Conservation (phyloP, 371 early-diverging fungal species). For the Thermomucor indicae-seudaticae region DNA sequence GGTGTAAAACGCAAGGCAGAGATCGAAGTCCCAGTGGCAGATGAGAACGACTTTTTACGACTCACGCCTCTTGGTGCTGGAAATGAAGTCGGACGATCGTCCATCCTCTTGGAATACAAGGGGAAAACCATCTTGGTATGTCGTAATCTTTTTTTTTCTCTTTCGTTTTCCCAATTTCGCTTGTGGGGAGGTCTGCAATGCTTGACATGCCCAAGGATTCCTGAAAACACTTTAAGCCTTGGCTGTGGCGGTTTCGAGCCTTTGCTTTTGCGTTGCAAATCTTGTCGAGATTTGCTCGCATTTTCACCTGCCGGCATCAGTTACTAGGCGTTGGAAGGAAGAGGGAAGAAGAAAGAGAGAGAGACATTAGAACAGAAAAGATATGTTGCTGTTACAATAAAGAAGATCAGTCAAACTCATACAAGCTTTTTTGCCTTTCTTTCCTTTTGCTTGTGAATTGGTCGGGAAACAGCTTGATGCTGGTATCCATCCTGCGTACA, state of each 20-base stretch:
- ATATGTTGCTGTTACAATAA: constrained; percentile 1
- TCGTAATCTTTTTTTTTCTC: constrained; percentile 4
- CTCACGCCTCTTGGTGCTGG: constrained; percentile 99
- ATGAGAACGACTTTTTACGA: constrained; percentile 67
- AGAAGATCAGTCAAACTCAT: constrained; percentile 6
- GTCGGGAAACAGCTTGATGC: constrained; percentile 83
- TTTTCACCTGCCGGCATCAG: too few relatives aligned
- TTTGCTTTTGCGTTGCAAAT: too few relatives aligned
- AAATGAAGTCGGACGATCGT: constrained; percentile 99
- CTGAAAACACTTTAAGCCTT: too few relatives aligned
- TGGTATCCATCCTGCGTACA: constrained; percentile 98
- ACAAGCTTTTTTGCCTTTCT: constrained; percentile 6
- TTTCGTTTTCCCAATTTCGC: background rate
- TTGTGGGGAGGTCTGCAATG: too few relatives aligned
- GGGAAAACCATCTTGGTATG: constrained; percentile 93
- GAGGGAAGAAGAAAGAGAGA: background rate
- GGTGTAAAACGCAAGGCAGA: constrained; percentile 47
- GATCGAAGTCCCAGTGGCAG: constrained; percentile 46
- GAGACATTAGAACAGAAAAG: background rate
- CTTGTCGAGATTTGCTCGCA: too few relatives aligned
- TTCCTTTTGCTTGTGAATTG: constrained; percentile 8
- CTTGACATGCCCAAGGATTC: too few relatives aligned
- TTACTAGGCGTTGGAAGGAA: background rate
- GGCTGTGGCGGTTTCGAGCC: too few relatives aligned
- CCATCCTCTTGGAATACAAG: constrained; percentile 94